Conservation (phyloP, 768 basidiomycete species). For the Naganishia randhawae region DNA sequence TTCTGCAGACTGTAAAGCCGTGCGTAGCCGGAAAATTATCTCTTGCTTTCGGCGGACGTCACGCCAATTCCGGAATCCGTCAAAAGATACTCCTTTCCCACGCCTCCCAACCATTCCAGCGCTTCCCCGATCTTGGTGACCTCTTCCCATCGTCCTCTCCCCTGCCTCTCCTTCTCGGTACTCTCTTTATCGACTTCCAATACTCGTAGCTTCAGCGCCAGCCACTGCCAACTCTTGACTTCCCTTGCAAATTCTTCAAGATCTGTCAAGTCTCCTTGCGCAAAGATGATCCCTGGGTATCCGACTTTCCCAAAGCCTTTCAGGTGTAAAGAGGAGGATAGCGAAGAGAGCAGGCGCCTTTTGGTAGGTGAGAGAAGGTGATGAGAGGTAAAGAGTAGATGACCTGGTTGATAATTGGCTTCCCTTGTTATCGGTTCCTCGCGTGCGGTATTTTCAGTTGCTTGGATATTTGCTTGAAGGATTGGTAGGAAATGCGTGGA, state of each 20-base stretch:
- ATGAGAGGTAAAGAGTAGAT: conserved; percentile 71
- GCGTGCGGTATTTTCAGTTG: background rate
- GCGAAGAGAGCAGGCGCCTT: conserved; percentile 64
- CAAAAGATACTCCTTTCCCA: conserved; percentile 26
- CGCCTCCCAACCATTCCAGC: conserved; percentile 59
- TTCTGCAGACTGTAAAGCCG: no score
- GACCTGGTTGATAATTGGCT: conserved; percentile 49
- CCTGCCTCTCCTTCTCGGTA: conserved; percentile 2
- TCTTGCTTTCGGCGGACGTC: conserved; percentile 2
- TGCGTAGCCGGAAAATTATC: background rate
- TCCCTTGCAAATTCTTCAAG: conserved; percentile 65
- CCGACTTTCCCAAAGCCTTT: conserved; percentile 71
- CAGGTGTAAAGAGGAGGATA: conserved; percentile 56
- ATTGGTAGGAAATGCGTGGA: conserved; percentile 60
- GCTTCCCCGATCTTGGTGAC: conserved; percentile 68
- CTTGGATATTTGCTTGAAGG: conserved; percentile 53
- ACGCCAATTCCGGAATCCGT: conserved; percentile 28
- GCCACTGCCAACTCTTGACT: conserved; percentile 74
- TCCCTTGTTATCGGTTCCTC: background rate
- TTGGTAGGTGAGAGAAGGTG: conserved; percentile 54
- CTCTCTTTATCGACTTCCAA: conserved; percentile 54
- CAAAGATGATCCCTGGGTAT: conserved; percentile 72
- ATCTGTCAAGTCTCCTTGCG: conserved; percentile 57
- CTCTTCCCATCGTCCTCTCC: conserved; percentile 58
- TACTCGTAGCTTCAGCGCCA: conserved; percentile 65